A percentile compares a stretch with the other conserved stretches of the same genome.
These are phyloP conservation scores for Lactuca sativa DNA, from an alignment of 129 eudicot species.

Conservation along the genomic window DNA sequence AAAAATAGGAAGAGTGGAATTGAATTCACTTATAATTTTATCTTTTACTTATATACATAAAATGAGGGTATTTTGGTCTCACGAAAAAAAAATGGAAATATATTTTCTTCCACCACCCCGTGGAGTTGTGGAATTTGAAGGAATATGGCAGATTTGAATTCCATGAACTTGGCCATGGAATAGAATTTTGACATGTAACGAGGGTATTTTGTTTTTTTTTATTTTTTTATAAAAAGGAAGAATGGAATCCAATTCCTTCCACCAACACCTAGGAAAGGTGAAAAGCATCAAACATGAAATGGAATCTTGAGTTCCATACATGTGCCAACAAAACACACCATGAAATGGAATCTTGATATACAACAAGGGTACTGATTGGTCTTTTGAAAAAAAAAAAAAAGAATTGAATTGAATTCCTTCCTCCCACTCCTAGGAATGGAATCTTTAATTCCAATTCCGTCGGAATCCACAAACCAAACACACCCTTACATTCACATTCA, in stretches of 20 bases:
- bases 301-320: no score
- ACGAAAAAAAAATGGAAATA: not conserved
- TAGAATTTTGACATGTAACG: not conserved
- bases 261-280: no score
- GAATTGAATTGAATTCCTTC: no score
- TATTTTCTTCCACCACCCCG: not conserved
- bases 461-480: not conserved
- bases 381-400: no score
- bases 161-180: no score
- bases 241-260: not conserved
- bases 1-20: not conserved
- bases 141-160: no score
- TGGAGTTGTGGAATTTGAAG: not conserved
- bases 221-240: not conserved
- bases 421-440: not conserved
- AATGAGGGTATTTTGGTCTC: not conserved
- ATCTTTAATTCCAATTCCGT: not conserved
- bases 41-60: no score
- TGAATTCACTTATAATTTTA: not conserved
- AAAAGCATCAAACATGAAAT: no score
- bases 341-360: no score
- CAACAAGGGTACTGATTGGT: no score
- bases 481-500: not conserved
- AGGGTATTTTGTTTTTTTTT: not conserved
- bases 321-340: no score